A percentile compares a stretch with the other conserved stretches of the same genome.
phyloP scores from a whole-genome alignment of 495 filamentous ascomycete genomes.

The Massariosphaeria phaeospora region DNA sequence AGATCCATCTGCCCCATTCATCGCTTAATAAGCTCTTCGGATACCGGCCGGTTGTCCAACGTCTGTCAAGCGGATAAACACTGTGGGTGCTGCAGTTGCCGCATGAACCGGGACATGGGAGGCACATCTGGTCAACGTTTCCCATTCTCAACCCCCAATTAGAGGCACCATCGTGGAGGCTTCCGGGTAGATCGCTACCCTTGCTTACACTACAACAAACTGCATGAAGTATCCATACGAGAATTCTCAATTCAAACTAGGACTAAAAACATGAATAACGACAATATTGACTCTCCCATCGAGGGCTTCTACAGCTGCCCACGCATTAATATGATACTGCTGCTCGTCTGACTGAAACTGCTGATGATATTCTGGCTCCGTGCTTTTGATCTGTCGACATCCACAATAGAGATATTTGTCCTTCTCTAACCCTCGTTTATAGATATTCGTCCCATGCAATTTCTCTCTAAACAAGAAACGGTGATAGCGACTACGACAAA shows the following conservation, averaged over 20 bases:
- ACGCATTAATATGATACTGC: constrained; percentile 27
- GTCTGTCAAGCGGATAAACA: constrained; percentile 18
- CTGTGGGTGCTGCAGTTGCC: not conserved
- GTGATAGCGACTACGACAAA: constrained; percentile 13
- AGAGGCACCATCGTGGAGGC: not conserved
- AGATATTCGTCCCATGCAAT: constrained; percentile 21
- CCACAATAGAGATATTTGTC: constrained; percentile 22
- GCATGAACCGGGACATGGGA: too few relatives aligned
- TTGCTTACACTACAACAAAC: not conserved
- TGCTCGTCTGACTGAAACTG: constrained; percentile 17
- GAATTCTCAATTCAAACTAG: constrained; percentile 6
- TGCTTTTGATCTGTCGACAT: constrained; percentile 24
- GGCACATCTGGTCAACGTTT: not conserved
- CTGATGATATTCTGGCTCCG: constrained; percentile 11
- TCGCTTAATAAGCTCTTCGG: not conserved
- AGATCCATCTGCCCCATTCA: constrained; percentile 7
- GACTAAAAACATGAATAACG: constrained; percentile 18
- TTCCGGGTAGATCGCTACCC: too few relatives aligned
- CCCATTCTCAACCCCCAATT: not conserved
- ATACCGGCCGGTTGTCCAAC: constrained; percentile 9
- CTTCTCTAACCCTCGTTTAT: not conserved
- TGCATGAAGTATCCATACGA: not conserved
- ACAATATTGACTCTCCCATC: constrained; percentile 28
- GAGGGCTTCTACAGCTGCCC: constrained; percentile 13
- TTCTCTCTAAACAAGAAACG: constrained; percentile 22